Evolutionary conservation across 2,329 filamentous ascomycete species (phyloP), one percentile per base, ranked within the genome.

Genomic region (Cercospora zeae-maydis): DNA sequence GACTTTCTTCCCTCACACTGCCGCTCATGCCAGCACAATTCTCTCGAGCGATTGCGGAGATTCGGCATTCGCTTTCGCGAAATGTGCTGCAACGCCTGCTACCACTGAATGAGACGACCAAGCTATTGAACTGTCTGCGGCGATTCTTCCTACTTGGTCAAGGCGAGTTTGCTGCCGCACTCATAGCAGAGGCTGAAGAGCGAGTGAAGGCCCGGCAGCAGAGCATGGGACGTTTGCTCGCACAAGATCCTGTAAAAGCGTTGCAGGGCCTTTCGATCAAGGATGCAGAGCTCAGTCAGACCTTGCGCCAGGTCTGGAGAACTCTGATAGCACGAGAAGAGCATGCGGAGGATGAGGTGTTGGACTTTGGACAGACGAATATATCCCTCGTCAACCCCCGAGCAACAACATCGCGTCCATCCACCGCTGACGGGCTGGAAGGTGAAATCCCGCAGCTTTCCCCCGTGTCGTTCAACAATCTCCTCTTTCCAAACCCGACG

Each of bases 121-220:
- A 95, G 67, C 86, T 90, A 55, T 80, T 98, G 13, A 85, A 86
- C 30, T 81, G 97, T 8, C 81, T 97, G 1, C 85, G 93, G 53
- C 88, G 95, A 61, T 97, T 96, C 77, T 91, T 97, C 69, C 83
- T 99, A 2, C 82, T 99, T 0, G 89, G 90, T 0, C 85, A 91
- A 34, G 93, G 93, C 58, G 95, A 98, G 75, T 99, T 99, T 75
- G 92, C 93, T 19, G 87, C 95, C 77, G 88, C 90, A 0, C 78
- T 99, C 27, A 91, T 96, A 1, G 85, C 88, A 36, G 91, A 97
- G 77, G 92, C 93, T 0, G 92, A 97, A 69, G 86, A 89, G 59
- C 89, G 87, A 69, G 84, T 95, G 24, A 84, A 86, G n/a, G 87
- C 85, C 67, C 86, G 91, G 55, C 91, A 90, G 82, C 86, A 69